A percentile compares a stretch with the other conserved stretches of the same genome.
phyloP scores from a whole-genome alignment of 140 eudicot genomes.

The Bidens hawaiensis region DNA sequence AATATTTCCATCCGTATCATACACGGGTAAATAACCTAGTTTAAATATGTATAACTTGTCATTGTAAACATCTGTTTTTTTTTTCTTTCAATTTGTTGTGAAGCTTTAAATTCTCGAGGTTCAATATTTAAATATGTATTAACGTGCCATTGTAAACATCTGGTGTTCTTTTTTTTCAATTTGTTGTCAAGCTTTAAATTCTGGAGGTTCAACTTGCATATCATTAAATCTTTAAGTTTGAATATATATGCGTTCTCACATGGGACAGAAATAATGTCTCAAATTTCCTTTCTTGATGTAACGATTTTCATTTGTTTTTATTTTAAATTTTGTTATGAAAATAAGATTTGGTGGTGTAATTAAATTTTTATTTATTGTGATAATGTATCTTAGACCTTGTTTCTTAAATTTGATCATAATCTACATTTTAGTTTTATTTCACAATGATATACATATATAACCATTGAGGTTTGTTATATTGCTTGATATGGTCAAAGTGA shows the following conservation, averaged over 20 bases:
- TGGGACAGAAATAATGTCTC: constrained; percentile 23
- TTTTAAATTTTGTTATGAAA: not conserved
- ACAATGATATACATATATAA: not conserved
- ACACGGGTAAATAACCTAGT: too few relatives aligned
- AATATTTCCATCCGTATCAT: too few relatives aligned
- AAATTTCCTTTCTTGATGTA: constrained; percentile 5
- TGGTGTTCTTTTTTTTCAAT: not conserved
- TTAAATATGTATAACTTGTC: too few relatives aligned
- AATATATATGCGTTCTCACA: constrained; percentile 3
- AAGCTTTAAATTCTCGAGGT: too few relatives aligned
- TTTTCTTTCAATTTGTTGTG: too few relatives aligned
- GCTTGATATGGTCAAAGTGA: too few relatives aligned
- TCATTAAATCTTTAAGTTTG: not conserved
- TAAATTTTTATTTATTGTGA: too few relatives aligned
- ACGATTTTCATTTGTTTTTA: not conserved
- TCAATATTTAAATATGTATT: not conserved
- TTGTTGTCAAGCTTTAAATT: constrained; percentile 6
- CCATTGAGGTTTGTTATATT: too few relatives aligned
- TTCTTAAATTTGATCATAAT: not conserved
- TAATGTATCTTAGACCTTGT: not conserved
- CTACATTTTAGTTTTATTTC: not conserved
- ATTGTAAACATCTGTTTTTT: too few relatives aligned
- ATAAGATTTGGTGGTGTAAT: not conserved
- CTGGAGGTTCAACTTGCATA: constrained; percentile 15
- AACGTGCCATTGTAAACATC: not conserved